These are phyloP conservation scores for Papiliotrema flavescens DNA, from an alignment of 1,284 basidiomycete species.

Conservation along the genomic window DNA sequence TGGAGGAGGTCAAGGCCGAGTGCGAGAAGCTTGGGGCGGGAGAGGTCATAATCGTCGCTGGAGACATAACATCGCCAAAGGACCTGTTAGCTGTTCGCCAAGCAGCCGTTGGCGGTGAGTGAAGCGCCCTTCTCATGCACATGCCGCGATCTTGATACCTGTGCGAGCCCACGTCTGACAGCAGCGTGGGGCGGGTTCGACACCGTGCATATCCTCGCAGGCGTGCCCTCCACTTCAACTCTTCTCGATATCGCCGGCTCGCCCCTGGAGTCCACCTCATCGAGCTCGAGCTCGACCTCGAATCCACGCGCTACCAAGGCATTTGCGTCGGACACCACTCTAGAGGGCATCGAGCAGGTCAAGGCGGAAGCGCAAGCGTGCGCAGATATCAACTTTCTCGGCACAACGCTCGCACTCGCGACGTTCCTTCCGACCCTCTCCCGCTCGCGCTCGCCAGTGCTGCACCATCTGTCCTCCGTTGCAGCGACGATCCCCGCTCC, in stretches of 20 bases:
- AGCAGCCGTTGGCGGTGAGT: constrained; percentile 58
- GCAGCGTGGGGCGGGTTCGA: constrained; percentile 77
- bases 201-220: constrained; percentile 78
- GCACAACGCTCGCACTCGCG: constrained; percentile 51
- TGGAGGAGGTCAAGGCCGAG: constrained; percentile 36
- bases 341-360: constrained; percentile 45
- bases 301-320: background rate
- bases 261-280: constrained; percentile 2
- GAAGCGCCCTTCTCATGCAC: background rate
- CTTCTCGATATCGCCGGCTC: constrained; percentile 69
- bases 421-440: constrained; percentile 70
- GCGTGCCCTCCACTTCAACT: constrained; percentile 76
- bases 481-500: constrained; percentile 80
- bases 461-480: constrained; percentile 75
- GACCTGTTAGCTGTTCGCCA: constrained; percentile 66
- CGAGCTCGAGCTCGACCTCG: constrained; percentile 9
- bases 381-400: constrained; percentile 51
- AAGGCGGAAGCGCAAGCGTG: constrained; percentile 45
- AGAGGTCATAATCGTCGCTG: constrained; percentile 51
- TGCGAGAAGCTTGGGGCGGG: constrained; percentile 18
- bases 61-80: constrained; percentile 64
- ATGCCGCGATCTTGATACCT: too few relatives aligned
- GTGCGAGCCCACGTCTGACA: background rate
- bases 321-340: constrained; percentile 15
- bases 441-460: constrained; percentile 66